Percentiles rank a stretch among this genome's conserved stretches.
Conservation (phyloP, 371 early-diverging fungal genomes). For the Rhizopus arrhizus region DNA sequence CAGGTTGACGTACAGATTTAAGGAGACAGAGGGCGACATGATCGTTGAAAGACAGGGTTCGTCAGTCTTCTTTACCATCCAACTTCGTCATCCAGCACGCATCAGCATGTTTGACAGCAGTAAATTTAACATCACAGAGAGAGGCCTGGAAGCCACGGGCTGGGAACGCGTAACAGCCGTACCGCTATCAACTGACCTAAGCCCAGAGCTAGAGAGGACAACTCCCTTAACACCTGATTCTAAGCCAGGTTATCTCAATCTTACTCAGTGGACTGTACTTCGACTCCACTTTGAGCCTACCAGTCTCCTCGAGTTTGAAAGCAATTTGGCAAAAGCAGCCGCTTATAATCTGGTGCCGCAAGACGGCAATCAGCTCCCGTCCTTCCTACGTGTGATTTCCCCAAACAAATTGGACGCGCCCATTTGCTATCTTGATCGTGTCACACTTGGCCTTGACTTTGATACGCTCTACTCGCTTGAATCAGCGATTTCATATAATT, state of each 20-base stretch:
- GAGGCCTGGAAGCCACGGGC: not conserved
- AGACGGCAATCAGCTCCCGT: not conserved
- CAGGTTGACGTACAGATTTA: slow-evolving; percentile 36
- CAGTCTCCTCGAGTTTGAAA: slow-evolving; percentile 12
- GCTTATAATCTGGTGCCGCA: slow-evolving; percentile 47
- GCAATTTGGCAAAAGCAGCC: slow-evolving; percentile 33
- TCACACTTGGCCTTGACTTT: slow-evolving; percentile 21
- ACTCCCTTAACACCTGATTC: slow-evolving; percentile 21
- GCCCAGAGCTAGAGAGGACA: not conserved
- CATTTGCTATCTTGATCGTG: slow-evolving; percentile 31
- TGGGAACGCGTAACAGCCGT: slow-evolving; percentile 39
- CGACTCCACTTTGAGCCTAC: slow-evolving; percentile 31
- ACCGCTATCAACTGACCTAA: slow-evolving; percentile 14
- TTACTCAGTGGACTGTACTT: slow-evolving; percentile 46
- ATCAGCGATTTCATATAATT: slow-evolving; percentile 37
- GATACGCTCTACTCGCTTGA: slow-evolving; percentile 56
- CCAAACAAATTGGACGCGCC: slow-evolving; percentile 11
- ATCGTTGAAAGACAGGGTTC: slow-evolving; percentile 24
- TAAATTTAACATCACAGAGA: slow-evolving; percentile 2
- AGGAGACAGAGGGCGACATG: slow-evolving; percentile 31
- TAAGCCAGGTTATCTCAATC: slow-evolving; percentile 14
- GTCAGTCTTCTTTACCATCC: slow-evolving; percentile 23
- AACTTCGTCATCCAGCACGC: slow-evolving; percentile 34
- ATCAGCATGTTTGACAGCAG: slow-evolving; percentile 30
- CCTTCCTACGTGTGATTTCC: slow-evolving; percentile 2